Evolutionary conservation across 1,284 basidiomycete species (phyloP).

Genomic region (Chiua sp.): DNA sequence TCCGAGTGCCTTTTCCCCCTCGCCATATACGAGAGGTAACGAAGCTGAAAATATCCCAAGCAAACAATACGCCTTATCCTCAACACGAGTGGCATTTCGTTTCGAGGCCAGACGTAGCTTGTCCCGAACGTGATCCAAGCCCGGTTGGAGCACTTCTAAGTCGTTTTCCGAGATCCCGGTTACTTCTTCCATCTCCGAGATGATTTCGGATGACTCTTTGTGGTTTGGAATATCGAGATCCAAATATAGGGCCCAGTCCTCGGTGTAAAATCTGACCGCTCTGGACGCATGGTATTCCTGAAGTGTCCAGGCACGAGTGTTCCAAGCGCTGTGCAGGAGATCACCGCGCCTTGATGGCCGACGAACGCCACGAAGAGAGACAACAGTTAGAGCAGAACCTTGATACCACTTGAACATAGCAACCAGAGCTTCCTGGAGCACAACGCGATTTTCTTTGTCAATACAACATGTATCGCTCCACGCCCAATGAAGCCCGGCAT

Average conservation of each 20-base stretch:
- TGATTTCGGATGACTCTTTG: background rate
- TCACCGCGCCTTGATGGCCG: constrained; percentile 6
- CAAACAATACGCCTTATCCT: constrained; percentile 1
- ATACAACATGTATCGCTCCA: constrained; percentile 2
- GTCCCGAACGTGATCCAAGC: background rate
- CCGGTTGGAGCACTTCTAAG: background rate
- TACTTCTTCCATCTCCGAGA: constrained; percentile 2
- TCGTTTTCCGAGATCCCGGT: background rate
- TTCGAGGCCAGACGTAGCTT: background rate
- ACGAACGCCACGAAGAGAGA: constrained; percentile 4
- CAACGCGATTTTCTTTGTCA: background rate
- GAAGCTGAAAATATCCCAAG: background rate
- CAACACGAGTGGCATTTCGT: background rate
- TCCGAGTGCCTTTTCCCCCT: background rate
- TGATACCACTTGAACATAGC: constrained; percentile 15
- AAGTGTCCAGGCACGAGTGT: constrained; percentile 6
- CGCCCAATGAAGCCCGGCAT: constrained; percentile 10
- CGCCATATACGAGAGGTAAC: background rate
- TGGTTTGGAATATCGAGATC: background rate
- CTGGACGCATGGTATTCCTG: background rate
- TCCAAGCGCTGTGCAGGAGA: constrained; percentile 7
- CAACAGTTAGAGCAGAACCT: background rate
- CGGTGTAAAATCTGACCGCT: background rate
- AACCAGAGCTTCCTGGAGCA: constrained; percentile 7
- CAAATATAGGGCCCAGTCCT: constrained; percentile 7